Base-by-base conservation (phyloP, 1,284 basidiomycete species). In the Phellopilus nigrolimitatus region DNA sequence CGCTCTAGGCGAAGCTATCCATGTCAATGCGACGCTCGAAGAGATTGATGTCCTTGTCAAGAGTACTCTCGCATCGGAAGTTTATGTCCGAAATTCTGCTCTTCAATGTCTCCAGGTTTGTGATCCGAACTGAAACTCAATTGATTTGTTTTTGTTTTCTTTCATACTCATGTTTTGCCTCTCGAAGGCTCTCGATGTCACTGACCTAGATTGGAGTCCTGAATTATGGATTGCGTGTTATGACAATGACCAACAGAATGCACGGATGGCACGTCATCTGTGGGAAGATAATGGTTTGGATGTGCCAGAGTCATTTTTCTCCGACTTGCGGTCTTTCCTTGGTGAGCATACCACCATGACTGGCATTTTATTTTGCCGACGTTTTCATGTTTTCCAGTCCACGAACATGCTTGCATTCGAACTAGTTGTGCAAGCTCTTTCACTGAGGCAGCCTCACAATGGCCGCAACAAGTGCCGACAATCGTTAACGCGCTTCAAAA, bases 241-340 rank as follows among this genome's bases (percentile, higher is more conserved):
- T 61, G 97, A 99, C 57, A 80, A 81, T 4, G 95, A 99, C 64
- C 91, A 93, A 59, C 91, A 95, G 62, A 97, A 97, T 59, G 84
- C 85, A 0, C 76, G 86, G 39, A 71, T 98, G 34, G 95, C 95
- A 6, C 72, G 74, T 24, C 83, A 87, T 60, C 67, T 94, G 9
- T 99, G 95, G 95, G 94, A 97, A 53, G 97, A 99, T 61, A 99
- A 99, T 60, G 95, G 91, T 9, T 69, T 99, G 31, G 93, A 98
- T 62, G 82, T 97, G 4, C 82, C 90, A 0, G 88, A 91, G 60
- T 68, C 66, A 3, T 97, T 85, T 66, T 68, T 91, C 0, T 64
- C 66, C 1, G 71, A 76, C 38, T 70, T 98, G 13, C 65, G 92
- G 8, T 66, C 69, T 0, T 90, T 84, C 62, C 75, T 98, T 21